Evolutionary conservation across 192 early-diverging fungal genomes (phyloP).

Genomic region (Coemansia sp.): DNA sequence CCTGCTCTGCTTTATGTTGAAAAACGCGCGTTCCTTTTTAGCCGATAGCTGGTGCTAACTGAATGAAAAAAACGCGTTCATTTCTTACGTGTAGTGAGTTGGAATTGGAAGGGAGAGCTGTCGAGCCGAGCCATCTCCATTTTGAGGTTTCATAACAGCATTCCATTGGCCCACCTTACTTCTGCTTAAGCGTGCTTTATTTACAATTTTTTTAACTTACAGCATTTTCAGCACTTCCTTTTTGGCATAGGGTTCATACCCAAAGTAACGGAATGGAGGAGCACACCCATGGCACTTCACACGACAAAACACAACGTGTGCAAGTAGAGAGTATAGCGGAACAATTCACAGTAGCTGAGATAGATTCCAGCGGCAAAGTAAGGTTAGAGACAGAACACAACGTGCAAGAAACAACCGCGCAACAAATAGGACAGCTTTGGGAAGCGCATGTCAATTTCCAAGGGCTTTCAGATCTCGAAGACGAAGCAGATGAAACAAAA

Average conservation of each 20-base stretch:
- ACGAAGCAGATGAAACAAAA: neutral
- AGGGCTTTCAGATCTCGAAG: slow-evolving; percentile 24
- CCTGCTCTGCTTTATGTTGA: neutral
- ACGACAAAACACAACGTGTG: slow-evolving; percentile 8
- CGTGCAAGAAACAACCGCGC: slow-evolving; percentile 30
- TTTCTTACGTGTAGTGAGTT: neutral
- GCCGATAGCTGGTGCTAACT: neutral
- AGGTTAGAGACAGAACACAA: slow-evolving; percentile 18
- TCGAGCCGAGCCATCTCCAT: neutral
- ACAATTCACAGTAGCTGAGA: slow-evolving; percentile 24
- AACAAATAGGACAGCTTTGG: slow-evolving; percentile 50
- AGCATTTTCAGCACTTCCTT: no score
- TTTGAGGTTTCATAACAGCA: no score
- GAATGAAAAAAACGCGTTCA: neutral
- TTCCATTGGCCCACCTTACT: no score
- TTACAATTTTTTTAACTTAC: neutral
- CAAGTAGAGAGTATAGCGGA: slow-evolving; percentile 29
- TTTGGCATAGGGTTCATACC: neutral
- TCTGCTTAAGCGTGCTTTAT: neutral
- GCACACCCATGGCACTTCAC: neutral
- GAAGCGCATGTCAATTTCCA: slow-evolving; percentile 34
- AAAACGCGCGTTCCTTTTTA: neutral
- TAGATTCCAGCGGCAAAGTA: slow-evolving; percentile 18
- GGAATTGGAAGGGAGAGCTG: neutral
- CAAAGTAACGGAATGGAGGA: neutral